Evolutionary conservation across 2,329 filamentous ascomycete species (phyloP).

Genomic region (Colletotrichum melonis): DNA sequence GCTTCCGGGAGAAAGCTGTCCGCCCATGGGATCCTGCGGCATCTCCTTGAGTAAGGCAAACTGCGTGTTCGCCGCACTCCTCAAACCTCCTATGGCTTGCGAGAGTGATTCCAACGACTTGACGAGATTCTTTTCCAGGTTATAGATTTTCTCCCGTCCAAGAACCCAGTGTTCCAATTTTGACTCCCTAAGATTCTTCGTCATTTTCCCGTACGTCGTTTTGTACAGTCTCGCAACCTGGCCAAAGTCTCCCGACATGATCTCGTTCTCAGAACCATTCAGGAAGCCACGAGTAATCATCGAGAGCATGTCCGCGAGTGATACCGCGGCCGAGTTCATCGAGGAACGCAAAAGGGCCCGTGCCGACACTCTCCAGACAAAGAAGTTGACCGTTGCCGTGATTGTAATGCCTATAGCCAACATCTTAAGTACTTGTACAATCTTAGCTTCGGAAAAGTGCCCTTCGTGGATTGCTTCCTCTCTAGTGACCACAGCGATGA

Average conservation of each 20-base stretch:
- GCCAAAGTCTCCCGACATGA: slow-evolving; percentile 74
- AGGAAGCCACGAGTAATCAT: slow-evolving; percentile 87
- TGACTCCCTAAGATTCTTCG: slow-evolving; percentile 83
- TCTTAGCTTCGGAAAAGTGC: slow-evolving; percentile 83
- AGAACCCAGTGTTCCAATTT: slow-evolving; percentile 89
- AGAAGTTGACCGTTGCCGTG: slow-evolving; percentile 79
- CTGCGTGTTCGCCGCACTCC: slow-evolving; percentile 90
- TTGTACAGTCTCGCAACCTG: slow-evolving; percentile 73
- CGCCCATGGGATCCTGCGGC: slow-evolving; percentile 44
- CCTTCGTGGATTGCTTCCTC: slow-evolving; percentile 88
- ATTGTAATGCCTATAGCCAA: slow-evolving; percentile 80
- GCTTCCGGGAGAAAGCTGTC: slow-evolving; percentile 45
- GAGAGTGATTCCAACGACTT: slow-evolving; percentile 87
- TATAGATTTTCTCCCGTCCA: slow-evolving; percentile 83
- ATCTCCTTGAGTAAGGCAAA: slow-evolving; percentile 83
- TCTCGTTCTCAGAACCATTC: slow-evolving; percentile 82
- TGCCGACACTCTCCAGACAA: slow-evolving; percentile 84
- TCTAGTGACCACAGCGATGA: slow-evolving; percentile 91
- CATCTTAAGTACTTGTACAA: slow-evolving; percentile 86
- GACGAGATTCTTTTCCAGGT: slow-evolving; percentile 81
- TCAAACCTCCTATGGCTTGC: slow-evolving; percentile 89
- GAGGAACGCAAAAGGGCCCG: slow-evolving; percentile 78
- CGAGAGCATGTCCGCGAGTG: slow-evolving; percentile 83
- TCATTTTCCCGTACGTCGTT: slow-evolving; percentile 75
- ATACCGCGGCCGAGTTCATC: slow-evolving; percentile 78